Base-by-base conservation (phyloP, 192 early-diverging fungal genomes). In the Podila verticillata region DNA sequence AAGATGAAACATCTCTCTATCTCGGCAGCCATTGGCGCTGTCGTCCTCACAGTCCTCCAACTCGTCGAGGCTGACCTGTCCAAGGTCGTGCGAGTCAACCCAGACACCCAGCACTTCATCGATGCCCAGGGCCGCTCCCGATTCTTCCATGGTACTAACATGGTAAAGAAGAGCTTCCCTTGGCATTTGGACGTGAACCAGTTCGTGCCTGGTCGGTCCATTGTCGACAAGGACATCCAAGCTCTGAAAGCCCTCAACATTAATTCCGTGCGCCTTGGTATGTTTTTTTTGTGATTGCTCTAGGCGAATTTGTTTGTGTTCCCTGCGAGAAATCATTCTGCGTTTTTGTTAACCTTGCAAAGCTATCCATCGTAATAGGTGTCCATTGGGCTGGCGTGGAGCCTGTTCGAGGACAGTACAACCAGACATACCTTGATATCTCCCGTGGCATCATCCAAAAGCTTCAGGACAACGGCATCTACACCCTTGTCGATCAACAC, bases 301-400 rank as follows among this genome's bases (percentile, higher is more conserved):
- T 2, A 6, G 10, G 13, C 10, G 12, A 39, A 12, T 39, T 8
- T 39, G 36, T 39, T 39, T 1, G 9, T 8, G 36, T 39, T 12
- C 0, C 9, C 2, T 12, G 36, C 36, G 36, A 39, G 13, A 39
- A 12, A 39, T 39, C 13, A 12, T 39, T 39, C 13, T 39, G 10
- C 12, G 10, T 8, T 0, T 10, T 39, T 39, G 8, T 12, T 39
- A 12, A 39, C 7, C 1, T 39, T 39, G 36, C 36, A 39, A 13
- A 12, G 9, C 10, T 13, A 13, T 39, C 10, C 36, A 65, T 44
- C 13, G 57, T 74, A 39, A 74, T 73, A n/a, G 81, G 81, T 17
- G 87, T 86, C 20, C 83, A 86, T 66, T 92, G 91, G 91, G 84
- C 89, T n/a, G 91, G 89, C 36, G 89, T 86, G 9, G 89, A 92